Evolutionary conservation across 2,329 filamentous ascomycete species (phyloP), one percentile per base, ranked within the genome.

Genomic region (Pezicula carpinea): DNA sequence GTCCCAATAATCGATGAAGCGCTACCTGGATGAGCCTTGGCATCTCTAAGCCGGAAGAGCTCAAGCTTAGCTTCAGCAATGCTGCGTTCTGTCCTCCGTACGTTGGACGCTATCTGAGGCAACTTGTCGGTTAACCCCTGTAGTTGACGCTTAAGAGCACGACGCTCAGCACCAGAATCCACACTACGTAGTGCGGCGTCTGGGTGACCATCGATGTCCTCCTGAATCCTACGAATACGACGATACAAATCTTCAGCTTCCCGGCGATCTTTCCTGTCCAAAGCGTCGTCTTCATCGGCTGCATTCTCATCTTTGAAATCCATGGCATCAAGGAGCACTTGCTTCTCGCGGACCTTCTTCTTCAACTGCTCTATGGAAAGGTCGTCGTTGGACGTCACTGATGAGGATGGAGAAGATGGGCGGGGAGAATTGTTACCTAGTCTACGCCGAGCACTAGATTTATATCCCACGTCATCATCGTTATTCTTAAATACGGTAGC

Each of bases 401-500:
- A 65, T 56, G 84, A 85, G 2, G 79, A 76, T 8, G 87, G 87
- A 4, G 85, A 84, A 22, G 85, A 82, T 6, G 92, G 89, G 2
- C 90, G 91, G 40, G 90, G 89, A 7, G 90, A 93, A 26, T 73
- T 74, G 50, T 80, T 83, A 42, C 87, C 89, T 47, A 95, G 70
- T 55, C 93, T 83, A 53, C 91, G 88, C 53, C 93, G 88, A 45
- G 93, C 93, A 65, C 91, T 96, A 11, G 93, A 97, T 58, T 85
- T 86, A 63, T 99, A 99, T 5, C 89, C 90, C 59, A 95, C 80
- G 50, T 90, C 86, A 57, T 96, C 89, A 59, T 96, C 90, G 56
- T 97, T 93, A 64, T 97, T 96, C 63, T 95, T 92, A 69, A 92
- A 99, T 3, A 97, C 87, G 0, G 93, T 99, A 3, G 87, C 93